These are phyloP conservation scores for Diddensiella santjacobensis DNA, from an alignment of 805 yeast genomes.

Conservation along the genomic window DNA sequence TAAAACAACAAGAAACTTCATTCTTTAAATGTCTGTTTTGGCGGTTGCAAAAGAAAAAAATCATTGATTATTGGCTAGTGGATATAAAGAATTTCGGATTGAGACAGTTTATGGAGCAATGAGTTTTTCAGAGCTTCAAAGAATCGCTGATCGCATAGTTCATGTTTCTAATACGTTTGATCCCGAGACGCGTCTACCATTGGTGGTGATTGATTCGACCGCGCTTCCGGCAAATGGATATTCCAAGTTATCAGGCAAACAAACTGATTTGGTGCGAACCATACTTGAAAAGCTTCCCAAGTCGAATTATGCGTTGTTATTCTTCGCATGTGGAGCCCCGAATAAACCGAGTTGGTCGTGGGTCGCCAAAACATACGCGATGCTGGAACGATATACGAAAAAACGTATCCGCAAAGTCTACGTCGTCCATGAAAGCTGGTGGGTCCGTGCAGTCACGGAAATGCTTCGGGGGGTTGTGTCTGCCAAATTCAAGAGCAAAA, in stretches of 20 bases:
- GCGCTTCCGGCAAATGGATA: conserved; percentile 62
- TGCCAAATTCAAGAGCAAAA: conserved; percentile 41
- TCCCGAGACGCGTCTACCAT: conserved; percentile 62
- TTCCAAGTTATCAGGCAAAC: conserved; percentile 30
- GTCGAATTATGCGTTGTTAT: conserved; percentile 59
- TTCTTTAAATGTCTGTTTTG: too few relatives aligned
- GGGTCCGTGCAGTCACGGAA: conserved; percentile 72
- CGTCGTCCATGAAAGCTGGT: conserved; percentile 89
- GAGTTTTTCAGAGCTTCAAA: background rate
- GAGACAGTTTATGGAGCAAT: too few relatives aligned
- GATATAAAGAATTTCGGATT: too few relatives aligned
- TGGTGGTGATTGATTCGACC: conserved; percentile 80
- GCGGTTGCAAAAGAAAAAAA: too few relatives aligned
- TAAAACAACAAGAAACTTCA: too few relatives aligned
- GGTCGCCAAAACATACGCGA: conserved; percentile 56
- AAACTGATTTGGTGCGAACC: conserved; percentile 52
- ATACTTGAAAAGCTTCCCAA: conserved; percentile 57
- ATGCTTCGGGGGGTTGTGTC: conserved; percentile 60
- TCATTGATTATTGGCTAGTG: too few relatives aligned
- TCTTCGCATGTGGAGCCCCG: conserved; percentile 80
- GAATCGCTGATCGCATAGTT: conserved; percentile 42
- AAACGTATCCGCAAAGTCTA: conserved; percentile 58
- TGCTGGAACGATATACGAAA: conserved; percentile 54
- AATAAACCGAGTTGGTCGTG: conserved; percentile 62
- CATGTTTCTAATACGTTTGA: conserved; percentile 59